Base-by-base conservation (phyloP, 352 stramenopile species). In the Phytopythium ostracodes region DNA sequence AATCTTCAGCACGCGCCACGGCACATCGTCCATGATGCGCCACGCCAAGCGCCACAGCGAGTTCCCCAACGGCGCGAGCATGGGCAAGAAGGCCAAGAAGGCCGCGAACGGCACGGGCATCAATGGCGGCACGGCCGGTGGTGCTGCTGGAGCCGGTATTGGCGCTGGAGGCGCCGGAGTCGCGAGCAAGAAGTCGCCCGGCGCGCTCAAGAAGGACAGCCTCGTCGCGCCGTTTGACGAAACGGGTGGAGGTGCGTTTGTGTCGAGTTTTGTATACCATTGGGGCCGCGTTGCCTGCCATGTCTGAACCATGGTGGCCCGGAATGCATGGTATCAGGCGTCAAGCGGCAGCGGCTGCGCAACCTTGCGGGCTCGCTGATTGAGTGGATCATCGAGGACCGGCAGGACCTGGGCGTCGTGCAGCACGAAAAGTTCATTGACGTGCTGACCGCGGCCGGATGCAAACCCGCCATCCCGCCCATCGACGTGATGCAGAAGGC, bases 1-100 rank as follows among this genome's bases (percentile, higher is more conserved):
- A 62, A 70, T 90, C 31, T 92, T 92, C 62, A 90, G 80, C 29
- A 90, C 83, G 58, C 70, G 83, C n/a, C 83, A 92, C 59, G 83
- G 83, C 56, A 92, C 83, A 55, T 92, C 83, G 51, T 88, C 75
- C 14, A 92, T 92, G 83, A 92, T 92, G 83, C 83, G 83, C 29
- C 83, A 92, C 57, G 83, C 83, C 35, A 92, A 89, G 73, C 74
- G 83, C 40, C 83, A 92, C 60, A 88, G 60, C 51, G 83, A 92
- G 56, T 81, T 82, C 40, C 76, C 83, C 22, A 89, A 86, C 60
- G 79, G 77, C 17, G 65, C 70, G 14, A 59, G 73, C 10, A 60
- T 62, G 22, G 60, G 61, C 17, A 89, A 87, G 63, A 89, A 87
- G 27, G 61, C 54, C 24, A 88, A 84, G 57, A 89, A 88, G 62